Base-by-base conservation (phyloP, 768 basidiomycete genomes). In the Rossbeevera mucosa region DNA sequence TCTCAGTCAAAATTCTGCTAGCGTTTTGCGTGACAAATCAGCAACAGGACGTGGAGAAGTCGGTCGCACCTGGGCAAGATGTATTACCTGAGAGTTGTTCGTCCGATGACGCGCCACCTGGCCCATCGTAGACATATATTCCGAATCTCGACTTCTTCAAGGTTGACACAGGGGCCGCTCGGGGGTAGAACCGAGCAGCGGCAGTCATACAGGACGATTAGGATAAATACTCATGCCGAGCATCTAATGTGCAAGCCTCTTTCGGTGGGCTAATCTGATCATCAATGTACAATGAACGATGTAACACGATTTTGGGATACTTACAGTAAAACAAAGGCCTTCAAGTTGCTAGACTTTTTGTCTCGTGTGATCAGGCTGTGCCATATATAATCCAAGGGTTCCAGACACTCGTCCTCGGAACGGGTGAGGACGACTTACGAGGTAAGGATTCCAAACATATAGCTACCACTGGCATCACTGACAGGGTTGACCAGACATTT, bases 21-120 rank as follows among this genome's bases (percentile, higher is more conserved):
- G 28, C 33, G 7, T 6, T n/a, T 38, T 42, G 40, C n/a, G 20
- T 59, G 44, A 59, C 43, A 13, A 36, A 22, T 29, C 22, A 38
- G n/a, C 30, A 31, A 51, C 56, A 51, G 56, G 52, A 51, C 26
- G 21, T 33, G 42, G 43, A 50, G 30, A 49, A 43, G 11, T 6
- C 4, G 25, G 9, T 28, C 6, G 16, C 41, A 38, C 47, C 43
- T 14, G 47, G 8, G 41, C 30, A 44, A 33, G 33, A 26, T 28
- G 28, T 22, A 43, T 24, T 26, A 5, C 9, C 28, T 5, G 48
- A 21, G 45, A 40, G 50, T 29, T 25, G 29, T 26, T 38, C 31
- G 20, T 33, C 44, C 40, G 18, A 29, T 22, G 31, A n/a, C 33
- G 41, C 40, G 25, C 42, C 29, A 2, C 31, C 52, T 42, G 51